Evolutionary conservation across 225 moss, liverwort and hornwort genomes (phyloP), one percentile per base, ranked within the genome.

Genomic region (Bryoerythrophyllum caledonicum): DNA sequence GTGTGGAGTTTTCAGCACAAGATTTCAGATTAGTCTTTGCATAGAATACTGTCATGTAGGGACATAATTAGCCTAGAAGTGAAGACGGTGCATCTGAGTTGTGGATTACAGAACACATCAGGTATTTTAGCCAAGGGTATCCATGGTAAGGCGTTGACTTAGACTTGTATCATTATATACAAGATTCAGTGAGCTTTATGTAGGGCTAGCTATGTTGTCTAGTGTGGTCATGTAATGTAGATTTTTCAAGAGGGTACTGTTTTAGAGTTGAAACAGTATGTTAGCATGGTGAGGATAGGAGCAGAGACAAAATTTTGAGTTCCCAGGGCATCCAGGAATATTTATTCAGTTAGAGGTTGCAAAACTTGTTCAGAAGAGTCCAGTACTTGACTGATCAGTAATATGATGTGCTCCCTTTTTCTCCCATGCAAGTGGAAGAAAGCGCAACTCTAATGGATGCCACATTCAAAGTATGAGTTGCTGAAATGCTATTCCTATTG

Each of bases 71-170:
- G 35, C 20, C 40, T 16, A 20, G 34, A 51, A 21, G 63, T 43
- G 67, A 49, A 21, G 68, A 28, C 16, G 13, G 37, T 35, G 67
- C 63, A 71, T 55, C 73, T 60, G 53, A 68, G 60, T 43, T 73
- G 66, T 67, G 61, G 25, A 71, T 38, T 60, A 34, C 20, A 17
- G 56, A 60, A 57, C 32, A 51, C 41, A 65, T 65, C 26, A 65
- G 28, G 55, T 7, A 64, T 53, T 37, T 53, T 38, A 38, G 19
- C 53, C 19, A 26, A 10, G 4, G 27, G 13, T 41, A 14, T 44
- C 8, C n/a, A 24, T 55, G 25, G 70, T 70, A 56, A 38, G 55
- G 38, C 7, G 24, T 59, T 43, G 43, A 59, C 26, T 53, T 37
- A 19, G 26, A 30, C 38, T 73, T 35, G 63, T 63, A 63, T 63